A percentile compares a stretch with the other conserved stretches of the same genome.
Conservation (phyloP, 345 rosid species). For the Excoecaria agallocha region DNA sequence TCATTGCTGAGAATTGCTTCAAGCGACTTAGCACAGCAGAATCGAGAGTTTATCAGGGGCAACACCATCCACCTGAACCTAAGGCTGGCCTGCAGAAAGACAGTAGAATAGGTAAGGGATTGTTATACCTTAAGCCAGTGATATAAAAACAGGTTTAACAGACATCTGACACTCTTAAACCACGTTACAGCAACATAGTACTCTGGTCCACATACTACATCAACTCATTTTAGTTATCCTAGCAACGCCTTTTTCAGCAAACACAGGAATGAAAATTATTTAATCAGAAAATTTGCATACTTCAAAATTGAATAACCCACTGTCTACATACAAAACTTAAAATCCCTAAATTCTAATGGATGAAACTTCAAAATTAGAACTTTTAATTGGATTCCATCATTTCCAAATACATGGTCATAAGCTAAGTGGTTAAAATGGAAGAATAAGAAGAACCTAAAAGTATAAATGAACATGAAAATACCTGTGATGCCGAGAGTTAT, state of each 20-base stretch:
- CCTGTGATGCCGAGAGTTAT: slow-evolving; percentile 70
- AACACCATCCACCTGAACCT: slow-evolving; percentile 79
- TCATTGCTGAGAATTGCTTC: slow-evolving; percentile 94
- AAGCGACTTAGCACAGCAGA: slow-evolving; percentile 83
- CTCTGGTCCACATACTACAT: background rate
- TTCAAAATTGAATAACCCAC: no score
- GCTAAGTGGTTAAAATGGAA: no score
- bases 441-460: background rate
- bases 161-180: background rate
- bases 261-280: no score
- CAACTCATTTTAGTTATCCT: no score
- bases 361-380: background rate
- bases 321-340: no score
- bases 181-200: background rate
- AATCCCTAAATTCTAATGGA: no score
- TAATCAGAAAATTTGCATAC: no score
- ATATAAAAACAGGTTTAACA: background rate
- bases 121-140: background rate
- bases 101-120: background rate
- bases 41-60: slow-evolving; percentile 94
- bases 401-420: background rate
- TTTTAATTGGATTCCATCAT: background rate
- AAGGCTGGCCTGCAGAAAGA: slow-evolving; percentile 73
- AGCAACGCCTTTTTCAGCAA: no score
- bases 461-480: slow-evolving; percentile 8